These are phyloP conservation scores for Bothriochloa decipiens DNA, from an alignment of 176 grass and related monocot genomes.

Conservation along the genomic window DNA sequence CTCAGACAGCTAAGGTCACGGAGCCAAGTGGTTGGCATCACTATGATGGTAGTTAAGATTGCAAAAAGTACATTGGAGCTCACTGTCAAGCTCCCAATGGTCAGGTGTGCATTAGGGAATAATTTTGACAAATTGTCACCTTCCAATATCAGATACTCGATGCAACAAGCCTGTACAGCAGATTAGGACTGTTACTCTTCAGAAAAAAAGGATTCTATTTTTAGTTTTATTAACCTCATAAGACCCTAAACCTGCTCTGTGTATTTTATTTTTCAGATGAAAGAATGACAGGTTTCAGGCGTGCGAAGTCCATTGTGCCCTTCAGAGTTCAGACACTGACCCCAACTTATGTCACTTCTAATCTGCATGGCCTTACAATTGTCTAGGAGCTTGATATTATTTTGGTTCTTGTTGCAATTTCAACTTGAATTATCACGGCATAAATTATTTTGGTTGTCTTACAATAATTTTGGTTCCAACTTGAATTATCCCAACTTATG, in stretches of 20 bases:
- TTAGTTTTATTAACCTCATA: neutral
- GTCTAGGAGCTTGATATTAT: neutral
- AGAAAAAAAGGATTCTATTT: neutral
- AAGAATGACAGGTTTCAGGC: slow-evolving; percentile 8
- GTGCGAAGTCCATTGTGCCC: neutral
- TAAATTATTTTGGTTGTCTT: neutral
- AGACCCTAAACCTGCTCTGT: neutral
- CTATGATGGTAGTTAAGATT: slow-evolving; percentile 74
- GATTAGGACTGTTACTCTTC: neutral
- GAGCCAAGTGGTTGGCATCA: slow-evolving; percentile 94
- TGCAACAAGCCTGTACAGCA: slow-evolving; percentile 79
- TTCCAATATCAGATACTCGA: slow-evolving; percentile 95
- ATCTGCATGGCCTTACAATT: neutral
- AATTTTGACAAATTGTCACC: slow-evolving; percentile 86
- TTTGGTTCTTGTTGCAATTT: slow-evolving; percentile 5
- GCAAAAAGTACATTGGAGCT: slow-evolving; percentile 77
- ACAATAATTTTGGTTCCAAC: neutral
- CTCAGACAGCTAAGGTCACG: slow-evolving; percentile 85
- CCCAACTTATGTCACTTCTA: slow-evolving; percentile 4
- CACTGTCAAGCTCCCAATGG: slow-evolving; percentile 62
- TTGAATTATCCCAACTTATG: neutral
- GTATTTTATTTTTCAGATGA: neutral
- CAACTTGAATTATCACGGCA: neutral
- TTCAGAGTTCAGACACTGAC: neutral
- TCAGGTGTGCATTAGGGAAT: slow-evolving; percentile 75